Base-by-base conservation (phyloP, 495 filamentous ascomycete species). In the Tuber melanosporum region DNA sequence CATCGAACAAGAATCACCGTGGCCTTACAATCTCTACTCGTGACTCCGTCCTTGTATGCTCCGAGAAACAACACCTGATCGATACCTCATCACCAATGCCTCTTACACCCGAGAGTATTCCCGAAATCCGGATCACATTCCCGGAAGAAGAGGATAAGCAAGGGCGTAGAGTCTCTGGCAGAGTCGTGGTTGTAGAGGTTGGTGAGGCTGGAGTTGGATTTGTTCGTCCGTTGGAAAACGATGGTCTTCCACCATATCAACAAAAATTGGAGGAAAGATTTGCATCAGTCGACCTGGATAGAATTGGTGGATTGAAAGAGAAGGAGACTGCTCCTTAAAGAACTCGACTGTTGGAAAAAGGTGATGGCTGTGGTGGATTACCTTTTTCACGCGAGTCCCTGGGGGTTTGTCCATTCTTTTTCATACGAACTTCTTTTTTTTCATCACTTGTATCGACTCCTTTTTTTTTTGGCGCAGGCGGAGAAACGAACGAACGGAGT, bases 51-150 rank as follows among this genome's bases (percentile, higher is more conserved):
- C 86, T 91, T 72, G 89, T 95, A 76, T 91, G 91, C 82, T 90
- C 91, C 79, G 92, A 93, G 84, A 89, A 87, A 80, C 85, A 87
- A 75, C 88, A 89, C 73, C 89, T 96, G 80, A 89, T 95, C 77
- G 88, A 90, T 69, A 91, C 91, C 84, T 92, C 92, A 39, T 87
- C 88, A 70, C 90, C 89, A 66, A 92, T 93, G 22, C 93, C 94
- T 43, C 85, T 91, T 70, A 94, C 92, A 75, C 93, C 93, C n/a
- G 88, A 86, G 79, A 87, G 88, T 75, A 89, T 98, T 19, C 95
- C 95, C 17, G 93, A 98, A 85, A 99, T 99, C 82, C 93, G 94
- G 84, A 97, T 99, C 83, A 99, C 95, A 0, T 98, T 99, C 86
- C 95, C 95, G 20, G 95, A 99, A 79, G 95, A 98, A 87, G 89